These are phyloP conservation scores for Xylaria sp. DNA, from an alignment of 2,329 filamentous ascomycete genomes.

Conservation along the genomic window DNA sequence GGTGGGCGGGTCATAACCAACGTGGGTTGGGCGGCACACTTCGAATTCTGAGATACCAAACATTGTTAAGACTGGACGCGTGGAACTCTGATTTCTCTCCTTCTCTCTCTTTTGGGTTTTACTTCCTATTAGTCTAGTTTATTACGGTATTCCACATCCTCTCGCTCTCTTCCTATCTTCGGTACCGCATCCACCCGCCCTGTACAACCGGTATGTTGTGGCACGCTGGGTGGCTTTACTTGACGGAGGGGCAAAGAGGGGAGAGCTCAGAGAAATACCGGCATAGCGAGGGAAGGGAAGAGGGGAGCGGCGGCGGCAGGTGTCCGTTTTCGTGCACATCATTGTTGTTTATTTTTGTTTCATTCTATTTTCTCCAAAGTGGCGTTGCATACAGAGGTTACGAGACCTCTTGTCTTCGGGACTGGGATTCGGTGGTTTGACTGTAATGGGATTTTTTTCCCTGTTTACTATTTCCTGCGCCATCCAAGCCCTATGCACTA, in stretches of 20 bases:
- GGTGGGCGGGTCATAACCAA: conserved; percentile 21
- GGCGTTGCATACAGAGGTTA: conserved; percentile 28
- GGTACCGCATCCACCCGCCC: conserved; percentile 11
- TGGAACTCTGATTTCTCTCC: conserved; percentile 32
- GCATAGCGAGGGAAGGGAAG: conserved; percentile 23
- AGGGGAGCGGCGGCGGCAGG: conserved; percentile 11
- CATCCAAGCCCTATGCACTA: conserved; percentile 10
- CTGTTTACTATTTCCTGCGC: neutral
- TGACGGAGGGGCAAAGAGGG: conserved; percentile 8
- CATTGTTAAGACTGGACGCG: conserved; percentile 31
- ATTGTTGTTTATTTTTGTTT: neutral
- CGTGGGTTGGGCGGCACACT: conserved; percentile 32
- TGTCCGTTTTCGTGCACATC: conserved; percentile 12
- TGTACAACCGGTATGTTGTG: conserved; percentile 18
- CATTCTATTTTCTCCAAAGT: neutral
- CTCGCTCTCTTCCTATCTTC: conserved; percentile 8
- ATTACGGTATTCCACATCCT: conserved; percentile 21
- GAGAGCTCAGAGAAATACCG: conserved; percentile 8
- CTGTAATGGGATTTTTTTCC: conserved; percentile 5
- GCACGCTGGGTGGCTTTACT: conserved; percentile 10
- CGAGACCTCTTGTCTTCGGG: conserved; percentile 16
- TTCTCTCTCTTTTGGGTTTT: conserved; percentile 35
- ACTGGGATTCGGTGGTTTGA: conserved; percentile 13
- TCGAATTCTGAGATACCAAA: conserved; percentile 41
- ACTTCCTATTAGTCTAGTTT: conserved; percentile 32